Evolutionary conservation across 768 basidiomycete species (phyloP), one percentile per base, ranked within the genome.

Genomic region (Tephrocybe sp.): DNA sequence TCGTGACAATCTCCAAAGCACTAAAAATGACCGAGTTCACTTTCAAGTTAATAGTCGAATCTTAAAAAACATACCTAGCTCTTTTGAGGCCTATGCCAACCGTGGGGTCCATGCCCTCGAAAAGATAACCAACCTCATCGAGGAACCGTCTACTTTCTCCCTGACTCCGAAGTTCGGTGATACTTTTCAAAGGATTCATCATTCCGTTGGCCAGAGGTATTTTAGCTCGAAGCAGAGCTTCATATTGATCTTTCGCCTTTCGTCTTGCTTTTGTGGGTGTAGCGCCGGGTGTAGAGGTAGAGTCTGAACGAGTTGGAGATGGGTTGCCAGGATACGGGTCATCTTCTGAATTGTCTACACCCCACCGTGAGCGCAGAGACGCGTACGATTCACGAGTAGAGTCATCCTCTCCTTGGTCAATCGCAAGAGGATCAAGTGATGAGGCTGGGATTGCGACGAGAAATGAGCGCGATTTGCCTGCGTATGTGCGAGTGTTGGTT

Each of bases 101-200:
- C 13, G 70, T 70, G 9, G 64, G 57, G 22, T 82, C 79, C 66
- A 92, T 76, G 0, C 91, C 88, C 64, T 93, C 91, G 53, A 91
- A 86, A 4, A 92, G 66, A 66, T 91, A 93, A 0, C 91, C 91
- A 2, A 91, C 78, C 58, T 91, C 90, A 52, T 93, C 91, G 36
- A 91, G 64, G 60, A 92, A 92, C 13, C 88, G 72, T 53, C 90
- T 73, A 46, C 75, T 83, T 67, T 92, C 88, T 11, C 91, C 91
- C 62, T 88, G 88, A 59, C 79, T 86, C 48, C 89, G 69, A 31
- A 92, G 71, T 54, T 92, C 90, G 0, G 87, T 86, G 37, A 91
- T 88, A 51, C 86, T 89, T 66, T 86, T 86, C 42, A 88, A 60
- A 27, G 86, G 83, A 54, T 88, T 87, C 73, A 81, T 81, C 78